Percentiles rank a stretch among this genome's conserved stretches.
phyloP scores from a whole-genome alignment of 2,329 filamentous ascomycete species.

The Chaetomiaceae sp. region DNA sequence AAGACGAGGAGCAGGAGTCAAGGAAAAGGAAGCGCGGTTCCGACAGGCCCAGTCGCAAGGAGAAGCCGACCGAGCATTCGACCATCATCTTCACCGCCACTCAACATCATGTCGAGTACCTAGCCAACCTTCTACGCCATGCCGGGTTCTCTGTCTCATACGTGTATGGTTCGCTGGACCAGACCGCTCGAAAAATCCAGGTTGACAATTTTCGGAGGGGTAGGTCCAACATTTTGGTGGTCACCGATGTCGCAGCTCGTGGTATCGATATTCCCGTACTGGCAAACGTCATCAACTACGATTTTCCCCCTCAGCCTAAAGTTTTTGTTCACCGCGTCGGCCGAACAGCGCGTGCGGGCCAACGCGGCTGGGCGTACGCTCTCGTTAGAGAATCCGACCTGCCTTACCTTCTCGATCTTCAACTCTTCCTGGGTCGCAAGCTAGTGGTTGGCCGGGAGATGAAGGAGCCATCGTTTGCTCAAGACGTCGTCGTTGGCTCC shows the following conservation, averaged over 20 bases:
- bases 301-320: conserved; percentile 94
- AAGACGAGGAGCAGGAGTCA: conserved; percentile 40
- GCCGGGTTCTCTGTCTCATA: conserved; percentile 88
- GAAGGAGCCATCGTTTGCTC: conserved; percentile 62
- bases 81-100: conserved; percentile 94
- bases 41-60: conserved; percentile 47
- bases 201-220: conserved; percentile 85
- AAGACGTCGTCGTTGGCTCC: conserved; percentile 77
- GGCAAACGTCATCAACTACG: conserved; percentile 97
- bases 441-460: conserved; percentile 67
- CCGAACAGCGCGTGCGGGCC: conserved; percentile 88
- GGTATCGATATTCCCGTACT: conserved; percentile 97
- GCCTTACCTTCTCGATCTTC: conserved; percentile 87
- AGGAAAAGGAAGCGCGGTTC: conserved; percentile 69
- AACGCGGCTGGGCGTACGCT: conserved; percentile 92
- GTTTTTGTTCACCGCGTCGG: conserved; percentile 95
- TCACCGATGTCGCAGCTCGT: conserved; percentile 92
- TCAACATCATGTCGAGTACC: conserved; percentile 95
- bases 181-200: conserved; percentile 85
- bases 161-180: conserved; percentile 90
- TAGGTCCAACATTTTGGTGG: conserved; percentile 81
- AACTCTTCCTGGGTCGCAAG: conserved; percentile 85
- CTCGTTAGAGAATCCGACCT: conserved; percentile 81
- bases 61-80: conserved; percentile 79
- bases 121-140: conserved; percentile 70